Conservation (phyloP, 108 stramenopile genomes). For the Cyclotella choctawhatcheeana region DNA sequence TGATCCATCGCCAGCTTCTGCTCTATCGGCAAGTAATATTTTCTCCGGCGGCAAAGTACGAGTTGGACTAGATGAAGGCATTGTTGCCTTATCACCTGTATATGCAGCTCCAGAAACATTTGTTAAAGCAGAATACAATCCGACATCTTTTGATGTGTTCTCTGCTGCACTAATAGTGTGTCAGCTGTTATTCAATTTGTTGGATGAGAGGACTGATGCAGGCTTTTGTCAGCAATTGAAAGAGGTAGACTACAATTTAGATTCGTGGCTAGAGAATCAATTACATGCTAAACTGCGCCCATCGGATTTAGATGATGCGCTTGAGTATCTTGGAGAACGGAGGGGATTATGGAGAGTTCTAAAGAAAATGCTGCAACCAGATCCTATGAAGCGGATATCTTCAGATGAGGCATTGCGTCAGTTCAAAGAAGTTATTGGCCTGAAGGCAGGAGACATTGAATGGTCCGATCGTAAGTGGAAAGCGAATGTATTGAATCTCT, state of each 20-base stretch:
- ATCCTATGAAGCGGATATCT: constrained; percentile 61
- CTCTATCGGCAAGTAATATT: constrained; percentile 7
- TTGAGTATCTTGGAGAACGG: constrained; percentile 65
- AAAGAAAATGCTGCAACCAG: constrained; percentile 54
- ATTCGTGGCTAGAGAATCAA: constrained; percentile 66
- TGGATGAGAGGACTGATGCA: constrained; percentile 82
- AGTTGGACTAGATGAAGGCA: constrained; percentile 56
- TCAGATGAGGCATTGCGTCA: constrained; percentile 53
- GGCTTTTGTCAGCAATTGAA: not conserved
- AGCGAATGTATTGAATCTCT: no score
- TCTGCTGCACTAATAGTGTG: constrained; percentile 68
- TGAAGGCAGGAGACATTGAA: constrained; percentile 25
- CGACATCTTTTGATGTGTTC: constrained; percentile 71
- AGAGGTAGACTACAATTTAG: constrained; percentile 62
- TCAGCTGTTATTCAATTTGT: constrained; percentile 78
- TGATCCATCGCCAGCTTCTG: constrained; percentile 42
- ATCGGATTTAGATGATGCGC: constrained; percentile 62
- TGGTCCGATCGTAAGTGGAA: constrained; percentile 21
- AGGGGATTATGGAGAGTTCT: constrained; percentile 77
- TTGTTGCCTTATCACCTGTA: constrained; percentile 74
- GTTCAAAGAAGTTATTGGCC: constrained; percentile 40
- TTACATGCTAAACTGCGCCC: constrained; percentile 52
- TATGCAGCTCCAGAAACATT: constrained; percentile 83
- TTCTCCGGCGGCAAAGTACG: constrained; percentile 50
- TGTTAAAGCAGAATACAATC: constrained; percentile 35